Percentiles rank a stretch among this genome's conserved stretches.
These are phyloP conservation scores for Volvox carteri DNA, from an alignment of 163 green algal genomes.

Conservation along the genomic window DNA sequence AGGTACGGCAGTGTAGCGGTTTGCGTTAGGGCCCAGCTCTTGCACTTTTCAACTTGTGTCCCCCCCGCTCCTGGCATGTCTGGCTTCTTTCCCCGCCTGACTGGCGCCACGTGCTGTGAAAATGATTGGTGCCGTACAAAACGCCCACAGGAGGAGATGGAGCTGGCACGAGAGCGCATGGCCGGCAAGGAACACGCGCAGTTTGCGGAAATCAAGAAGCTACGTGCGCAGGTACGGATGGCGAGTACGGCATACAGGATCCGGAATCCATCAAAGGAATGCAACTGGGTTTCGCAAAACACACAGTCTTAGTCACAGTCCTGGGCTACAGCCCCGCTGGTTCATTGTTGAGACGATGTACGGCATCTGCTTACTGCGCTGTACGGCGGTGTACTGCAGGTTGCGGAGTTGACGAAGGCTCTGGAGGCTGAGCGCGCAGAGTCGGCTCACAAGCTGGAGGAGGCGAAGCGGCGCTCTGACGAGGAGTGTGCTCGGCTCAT, in stretches of 20 bases:
- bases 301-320: too few relatives aligned
- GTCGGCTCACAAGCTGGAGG: conserved; percentile 51
- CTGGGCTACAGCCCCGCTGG: too few relatives aligned
- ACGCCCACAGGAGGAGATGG: conserved; percentile 47
- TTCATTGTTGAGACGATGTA: too few relatives aligned
- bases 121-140: not conserved
- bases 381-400: conserved; percentile 15
- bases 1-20: too few relatives aligned
- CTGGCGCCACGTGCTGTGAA: not conserved
- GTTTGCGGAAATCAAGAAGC: conserved; percentile 61
- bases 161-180: conserved; percentile 51
- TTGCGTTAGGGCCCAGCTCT: too few relatives aligned
- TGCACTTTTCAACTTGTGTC: too few relatives aligned
- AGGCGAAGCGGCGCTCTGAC: conserved; percentile 21
- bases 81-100: too few relatives aligned
- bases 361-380: too few relatives aligned
- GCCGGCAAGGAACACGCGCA: conserved; percentile 59
- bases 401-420: conserved; percentile 47
- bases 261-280: too few relatives aligned
- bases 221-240: conserved; percentile 36
- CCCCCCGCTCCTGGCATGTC: too few relatives aligned
- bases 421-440: conserved; percentile 39
- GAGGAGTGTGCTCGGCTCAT: conserved; percentile 53
- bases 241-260: not conserved
- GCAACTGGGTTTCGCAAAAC: too few relatives aligned